phyloP scores from a whole-genome alignment of 2,329 filamentous ascomycete species.

The Cladophialophora exuberans region DNA sequence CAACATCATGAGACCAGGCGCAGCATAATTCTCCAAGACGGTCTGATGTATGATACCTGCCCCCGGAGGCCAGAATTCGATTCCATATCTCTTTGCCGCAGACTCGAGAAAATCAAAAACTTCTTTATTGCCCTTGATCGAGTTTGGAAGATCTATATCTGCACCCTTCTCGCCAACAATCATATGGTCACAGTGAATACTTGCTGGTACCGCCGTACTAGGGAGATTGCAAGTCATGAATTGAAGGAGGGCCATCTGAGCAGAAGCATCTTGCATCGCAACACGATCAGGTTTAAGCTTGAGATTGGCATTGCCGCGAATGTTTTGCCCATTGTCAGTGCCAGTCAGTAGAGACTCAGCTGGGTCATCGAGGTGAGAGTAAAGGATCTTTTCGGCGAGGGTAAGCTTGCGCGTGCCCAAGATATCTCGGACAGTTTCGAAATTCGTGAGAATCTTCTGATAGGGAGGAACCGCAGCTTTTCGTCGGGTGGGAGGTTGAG shows the following conservation, averaged over 20 bases:
- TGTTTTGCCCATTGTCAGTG: conserved; percentile 80
- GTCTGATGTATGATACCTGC: conserved; percentile 97
- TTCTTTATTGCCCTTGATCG: conserved; percentile 90
- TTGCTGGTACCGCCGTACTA: conserved; percentile 88
- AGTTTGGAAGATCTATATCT: conserved; percentile 78
- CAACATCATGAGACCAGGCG: conserved; percentile 98
- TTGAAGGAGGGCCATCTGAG: conserved; percentile 96
- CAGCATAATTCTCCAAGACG: conserved; percentile 94
- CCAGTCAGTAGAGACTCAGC: conserved; percentile 84
- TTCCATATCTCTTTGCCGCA: conserved; percentile 85
- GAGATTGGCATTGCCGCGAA: conserved; percentile 87
- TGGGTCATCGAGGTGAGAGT: conserved; percentile 87
- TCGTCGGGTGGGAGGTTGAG: conserved; percentile 19
- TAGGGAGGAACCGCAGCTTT: conserved; percentile 69
- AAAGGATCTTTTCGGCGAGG: conserved; percentile 96
- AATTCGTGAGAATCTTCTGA: conserved; percentile 75
- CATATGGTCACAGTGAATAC: conserved; percentile 98
- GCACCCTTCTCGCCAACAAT: conserved; percentile 94
- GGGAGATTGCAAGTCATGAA: conserved; percentile 97
- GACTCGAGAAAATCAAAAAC: conserved; percentile 97
- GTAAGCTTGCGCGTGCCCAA: conserved; percentile 73
- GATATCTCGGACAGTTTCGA: conserved; percentile 74
- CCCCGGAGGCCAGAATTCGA: conserved; percentile 94
- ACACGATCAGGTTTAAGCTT: conserved; percentile 97
- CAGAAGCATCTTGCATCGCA: conserved; percentile 98